Percentiles rank a stretch among this genome's conserved stretches.
These are phyloP conservation scores for Cucurbita argyrosperma DNA, from an alignment of 306 rosid species.

Conservation along the genomic window DNA sequence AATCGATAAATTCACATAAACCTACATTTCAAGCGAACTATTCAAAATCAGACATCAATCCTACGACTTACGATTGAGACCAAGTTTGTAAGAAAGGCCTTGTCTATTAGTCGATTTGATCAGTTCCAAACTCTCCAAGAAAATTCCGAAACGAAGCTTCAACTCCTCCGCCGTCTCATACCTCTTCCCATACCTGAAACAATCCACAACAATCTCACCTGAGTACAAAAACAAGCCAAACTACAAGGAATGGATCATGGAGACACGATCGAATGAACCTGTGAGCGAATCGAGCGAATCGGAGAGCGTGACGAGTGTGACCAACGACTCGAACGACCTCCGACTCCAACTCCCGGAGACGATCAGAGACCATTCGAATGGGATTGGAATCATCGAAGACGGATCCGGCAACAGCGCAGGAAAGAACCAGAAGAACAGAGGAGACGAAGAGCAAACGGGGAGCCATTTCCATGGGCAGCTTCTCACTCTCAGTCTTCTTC, in stretches of 20 bases:
- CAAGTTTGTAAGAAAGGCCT: constrained; percentile 49
- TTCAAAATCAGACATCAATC: background rate
- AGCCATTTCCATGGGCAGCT: constrained; percentile 31
- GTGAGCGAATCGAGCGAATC: constrained; percentile 71
- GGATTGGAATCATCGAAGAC: constrained; percentile 67
- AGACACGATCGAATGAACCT: constrained; percentile 11
- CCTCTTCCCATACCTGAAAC: constrained; percentile 39
- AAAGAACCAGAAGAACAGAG: constrained; percentile 17
- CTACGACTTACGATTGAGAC: constrained; percentile 46
- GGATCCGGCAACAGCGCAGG: constrained; percentile 30
- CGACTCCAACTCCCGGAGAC: constrained; percentile 32
- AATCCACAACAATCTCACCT: background rate
- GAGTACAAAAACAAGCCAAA: background rate
- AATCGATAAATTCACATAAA: background rate
- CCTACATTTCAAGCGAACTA: background rate
- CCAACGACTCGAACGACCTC: constrained; percentile 49
- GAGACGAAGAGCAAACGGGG: constrained; percentile 11
- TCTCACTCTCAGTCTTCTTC: background rate
- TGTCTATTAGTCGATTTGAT: constrained; percentile 58
- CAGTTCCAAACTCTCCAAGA: constrained; percentile 41
- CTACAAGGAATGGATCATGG: background rate
- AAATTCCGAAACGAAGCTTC: constrained; percentile 46
- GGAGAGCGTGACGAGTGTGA: constrained; percentile 28
- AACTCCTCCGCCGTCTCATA: constrained; percentile 59
- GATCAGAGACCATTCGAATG: constrained; percentile 42